Percentiles rank a stretch among this genome's conserved stretches.
Conservation (phyloP, 345 rosid genomes). For the Hibiscus trionum region DNA sequence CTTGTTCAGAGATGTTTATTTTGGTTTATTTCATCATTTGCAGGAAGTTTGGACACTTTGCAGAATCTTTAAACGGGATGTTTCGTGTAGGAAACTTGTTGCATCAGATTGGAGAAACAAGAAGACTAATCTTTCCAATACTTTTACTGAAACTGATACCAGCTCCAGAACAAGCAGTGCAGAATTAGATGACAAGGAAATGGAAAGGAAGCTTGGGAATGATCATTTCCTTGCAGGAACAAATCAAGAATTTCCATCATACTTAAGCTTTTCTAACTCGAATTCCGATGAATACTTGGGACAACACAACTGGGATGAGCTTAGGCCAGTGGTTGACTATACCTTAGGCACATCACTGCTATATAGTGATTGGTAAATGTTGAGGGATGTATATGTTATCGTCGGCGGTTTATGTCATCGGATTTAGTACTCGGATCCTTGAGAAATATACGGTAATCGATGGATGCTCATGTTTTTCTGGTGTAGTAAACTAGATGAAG, state of each 20-base stretch:
- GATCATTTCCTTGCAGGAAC: neutral
- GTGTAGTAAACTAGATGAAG: no score
- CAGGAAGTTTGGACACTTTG: slow-evolving; percentile 39
- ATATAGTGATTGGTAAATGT: neutral
- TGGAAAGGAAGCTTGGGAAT: slow-evolving; percentile 2
- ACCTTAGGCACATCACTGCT: neutral
- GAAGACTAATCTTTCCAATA: neutral
- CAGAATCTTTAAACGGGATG: slow-evolving; percentile 27
- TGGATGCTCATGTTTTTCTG: no score
- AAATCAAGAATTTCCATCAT: slow-evolving; percentile 16
- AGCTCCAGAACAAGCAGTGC: neutral
- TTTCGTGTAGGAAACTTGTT: slow-evolving; percentile 14
- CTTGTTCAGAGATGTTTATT: neutral
- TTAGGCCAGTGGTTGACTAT: slow-evolving; percentile 25
- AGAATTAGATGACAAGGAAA: slow-evolving; percentile 1
- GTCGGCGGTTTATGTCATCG: neutral
- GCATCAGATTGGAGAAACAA: slow-evolving; percentile 4
- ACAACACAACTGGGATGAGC: slow-evolving; percentile 31
- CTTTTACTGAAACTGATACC: neutral
- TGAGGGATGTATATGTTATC: neutral
- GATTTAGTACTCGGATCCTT: neutral
- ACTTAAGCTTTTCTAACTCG: slow-evolving; percentile 8
- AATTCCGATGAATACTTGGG: neutral
- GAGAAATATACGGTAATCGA: no score
- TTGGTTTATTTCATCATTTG: neutral